phyloP scores from a whole-genome alignment of 1,284 basidiomycete genomes.

The Coniferiporia weirii region DNA sequence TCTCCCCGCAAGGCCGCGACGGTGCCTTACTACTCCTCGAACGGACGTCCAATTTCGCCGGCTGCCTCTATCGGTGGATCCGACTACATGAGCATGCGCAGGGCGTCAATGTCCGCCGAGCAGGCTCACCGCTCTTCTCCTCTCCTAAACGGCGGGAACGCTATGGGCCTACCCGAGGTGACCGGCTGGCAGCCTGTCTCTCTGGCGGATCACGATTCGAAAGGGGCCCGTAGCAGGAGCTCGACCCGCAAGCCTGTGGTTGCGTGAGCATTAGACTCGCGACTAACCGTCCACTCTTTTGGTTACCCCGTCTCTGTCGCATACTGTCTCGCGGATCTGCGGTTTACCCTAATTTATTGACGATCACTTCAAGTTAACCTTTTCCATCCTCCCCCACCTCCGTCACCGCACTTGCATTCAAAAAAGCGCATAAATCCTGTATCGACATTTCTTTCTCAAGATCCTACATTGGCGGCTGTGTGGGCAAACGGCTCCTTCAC shows the following conservation, averaged over 20 bases:
- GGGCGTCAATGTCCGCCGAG: conserved; percentile 25
- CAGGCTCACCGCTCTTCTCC: conserved; percentile 8
- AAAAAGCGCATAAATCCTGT: conserved; percentile 10
- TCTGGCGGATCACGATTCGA: conserved; percentile 26
- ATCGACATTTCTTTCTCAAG: neutral
- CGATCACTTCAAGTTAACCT: neutral
- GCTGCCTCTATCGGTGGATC: neutral
- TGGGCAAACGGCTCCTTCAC: no score
- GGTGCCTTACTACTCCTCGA: conserved; percentile 31
- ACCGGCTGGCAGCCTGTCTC: conserved; percentile 38
- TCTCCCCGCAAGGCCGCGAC: conserved; percentile 38
- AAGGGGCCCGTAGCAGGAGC: conserved; percentile 19
- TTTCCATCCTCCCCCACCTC: neutral
- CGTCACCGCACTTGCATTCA: neutral
- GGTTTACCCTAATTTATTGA: conserved; percentile 8
- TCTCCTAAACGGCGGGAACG: conserved; percentile 6
- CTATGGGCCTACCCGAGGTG: conserved; percentile 31
- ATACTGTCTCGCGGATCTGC: neutral
- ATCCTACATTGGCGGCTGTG: neutral
- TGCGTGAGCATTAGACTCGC: conserved; percentile 19
- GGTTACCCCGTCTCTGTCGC: neutral
- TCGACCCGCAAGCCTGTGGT: conserved; percentile 23
- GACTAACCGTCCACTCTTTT: conserved; percentile 6
- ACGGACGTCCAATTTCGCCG: conserved; percentile 18
- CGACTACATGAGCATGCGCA: conserved; percentile 13